Conservation (phyloP, 2,329 filamentous ascomycete genomes). For the Colletotrichum spaethianum region DNA sequence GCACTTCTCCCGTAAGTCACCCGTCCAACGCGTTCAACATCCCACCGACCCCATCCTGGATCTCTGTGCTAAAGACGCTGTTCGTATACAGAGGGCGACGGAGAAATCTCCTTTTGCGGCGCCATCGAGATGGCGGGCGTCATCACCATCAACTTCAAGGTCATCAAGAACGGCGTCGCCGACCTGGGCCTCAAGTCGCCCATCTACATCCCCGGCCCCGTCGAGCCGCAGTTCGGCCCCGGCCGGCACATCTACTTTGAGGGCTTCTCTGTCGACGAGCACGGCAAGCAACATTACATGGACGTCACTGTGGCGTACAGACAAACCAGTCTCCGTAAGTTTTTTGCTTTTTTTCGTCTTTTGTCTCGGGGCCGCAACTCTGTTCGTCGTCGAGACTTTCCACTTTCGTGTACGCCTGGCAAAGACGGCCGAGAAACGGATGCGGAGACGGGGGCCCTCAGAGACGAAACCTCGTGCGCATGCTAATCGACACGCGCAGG, state of each 20-base stretch:
- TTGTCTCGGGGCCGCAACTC: not conserved
- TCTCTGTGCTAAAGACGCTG: not conserved
- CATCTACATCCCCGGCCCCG: slow-evolving; percentile 88
- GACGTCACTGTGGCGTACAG: slow-evolving; percentile 90
- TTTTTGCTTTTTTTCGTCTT: not conserved
- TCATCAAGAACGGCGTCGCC: slow-evolving; percentile 85
- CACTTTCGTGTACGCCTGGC: not conserved
- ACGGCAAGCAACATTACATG: slow-evolving; percentile 91
- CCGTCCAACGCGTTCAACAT: not conserved
- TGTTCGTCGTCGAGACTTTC: not conserved
- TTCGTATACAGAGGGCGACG: slow-evolving; percentile 76
- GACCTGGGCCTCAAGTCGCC: slow-evolving; percentile 85
- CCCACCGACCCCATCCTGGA: not conserved
- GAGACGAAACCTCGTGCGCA: not conserved
- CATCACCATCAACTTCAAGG: slow-evolving; percentile 91
- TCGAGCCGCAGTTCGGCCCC: slow-evolving; percentile 89
- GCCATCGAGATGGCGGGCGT: slow-evolving; percentile 96
- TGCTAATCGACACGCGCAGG: slow-evolving; percentile 52
- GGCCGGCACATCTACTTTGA: slow-evolving; percentile 88
- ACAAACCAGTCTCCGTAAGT: slow-evolving; percentile 77
- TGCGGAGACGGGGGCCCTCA: not conserved
- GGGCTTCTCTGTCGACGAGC: slow-evolving; percentile 90
- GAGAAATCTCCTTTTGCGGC: slow-evolving; percentile 90
- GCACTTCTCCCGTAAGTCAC: slow-evolving; percentile 77
- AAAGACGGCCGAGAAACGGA: not conserved